Conservation (phyloP, 805 yeast genomes). For the Kazachstania psychrophila region DNA sequence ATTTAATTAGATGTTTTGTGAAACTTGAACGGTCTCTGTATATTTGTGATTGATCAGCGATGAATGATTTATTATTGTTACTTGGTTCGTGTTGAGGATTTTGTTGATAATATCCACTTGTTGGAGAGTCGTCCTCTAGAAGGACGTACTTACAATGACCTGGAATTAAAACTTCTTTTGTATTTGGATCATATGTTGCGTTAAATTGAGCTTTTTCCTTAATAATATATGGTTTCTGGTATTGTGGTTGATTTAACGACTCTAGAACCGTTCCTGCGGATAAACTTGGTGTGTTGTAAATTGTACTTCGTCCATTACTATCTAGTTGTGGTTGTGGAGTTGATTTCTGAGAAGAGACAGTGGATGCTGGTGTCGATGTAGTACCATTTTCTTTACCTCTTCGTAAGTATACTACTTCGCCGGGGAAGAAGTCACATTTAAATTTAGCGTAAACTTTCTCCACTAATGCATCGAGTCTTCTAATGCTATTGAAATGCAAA, state of each 20-base stretch:
- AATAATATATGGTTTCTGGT: conserved; percentile 40
- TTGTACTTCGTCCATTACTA: neutral
- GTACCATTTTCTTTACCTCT: conserved; percentile 11
- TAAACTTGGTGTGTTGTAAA: neutral
- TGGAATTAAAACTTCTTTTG: conserved; percentile 34
- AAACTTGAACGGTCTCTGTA: conserved; percentile 77
- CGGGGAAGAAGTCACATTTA: conserved; percentile 81
- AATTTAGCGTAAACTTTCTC: conserved; percentile 76
- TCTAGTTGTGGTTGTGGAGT: conserved; percentile 15
- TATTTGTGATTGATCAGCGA: conserved; percentile 65
- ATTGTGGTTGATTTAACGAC: conserved; percentile 10
- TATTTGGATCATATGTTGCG: conserved; percentile 30
- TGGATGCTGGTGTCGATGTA: conserved; percentile 5
- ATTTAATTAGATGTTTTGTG: conserved; percentile 82
- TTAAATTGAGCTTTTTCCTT: conserved; percentile 81
- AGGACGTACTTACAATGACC: conserved; percentile 66
- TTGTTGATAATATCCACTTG: neutral
- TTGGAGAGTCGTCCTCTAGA: conserved; percentile 34
- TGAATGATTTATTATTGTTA: conserved; percentile 48
- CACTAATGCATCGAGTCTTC: conserved; percentile 77
- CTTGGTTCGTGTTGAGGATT: neutral
- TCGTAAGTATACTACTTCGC: conserved; percentile 67
- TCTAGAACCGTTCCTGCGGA: neutral
- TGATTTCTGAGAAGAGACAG: conserved; percentile 11
- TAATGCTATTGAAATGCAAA: conserved; percentile 70